phyloP scores from a whole-genome alignment of 805 yeast species.

The Zygosaccharomyces siamensis region DNA sequence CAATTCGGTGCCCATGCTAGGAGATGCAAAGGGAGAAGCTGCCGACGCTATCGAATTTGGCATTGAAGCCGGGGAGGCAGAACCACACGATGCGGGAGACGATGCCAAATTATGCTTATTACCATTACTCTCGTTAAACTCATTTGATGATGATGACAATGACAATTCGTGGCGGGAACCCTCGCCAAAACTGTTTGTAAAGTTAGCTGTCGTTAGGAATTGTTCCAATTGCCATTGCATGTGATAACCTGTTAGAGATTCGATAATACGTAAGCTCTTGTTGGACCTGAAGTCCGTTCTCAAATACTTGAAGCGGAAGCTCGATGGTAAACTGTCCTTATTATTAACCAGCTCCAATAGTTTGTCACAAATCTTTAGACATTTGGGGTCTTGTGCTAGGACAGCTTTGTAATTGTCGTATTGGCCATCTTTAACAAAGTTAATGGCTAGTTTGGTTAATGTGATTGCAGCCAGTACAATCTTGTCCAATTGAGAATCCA shows the following conservation, averaged over 20 bases:
- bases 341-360: slow-evolving; percentile 22
- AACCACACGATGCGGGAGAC: slow-evolving; percentile 15
- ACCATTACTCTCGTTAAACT: not conserved
- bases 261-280: slow-evolving; percentile 14
- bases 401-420: slow-evolving; percentile 18
- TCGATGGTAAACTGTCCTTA: slow-evolving; percentile 26
- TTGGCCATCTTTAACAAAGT: slow-evolving; percentile 25
- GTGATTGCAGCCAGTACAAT: slow-evolving; percentile 50
- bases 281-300: slow-evolving; percentile 8
- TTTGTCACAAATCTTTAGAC: slow-evolving; percentile 19
- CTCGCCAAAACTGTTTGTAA: slow-evolving; percentile 15
- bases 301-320: slow-evolving; percentile 31
- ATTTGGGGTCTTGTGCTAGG: slow-evolving; percentile 22
- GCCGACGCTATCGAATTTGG: slow-evolving; percentile 15
- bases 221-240: slow-evolving; percentile 21
- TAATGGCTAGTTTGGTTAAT: slow-evolving; percentile 43
- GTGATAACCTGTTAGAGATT: slow-evolving; percentile 18
- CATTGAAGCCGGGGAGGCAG: slow-evolving; percentile 21
- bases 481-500: slow-evolving; percentile 43
- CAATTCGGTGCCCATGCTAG: slow-evolving; percentile 14
- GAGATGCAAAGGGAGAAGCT: slow-evolving; percentile 24
- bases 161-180: slow-evolving; percentile 3
- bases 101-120: slow-evolving; percentile 1
- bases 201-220: not conserved
- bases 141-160: not conserved